phyloP scores from a whole-genome alignment of 208 protist species.

The Trypanosoma melophagium region DNA sequence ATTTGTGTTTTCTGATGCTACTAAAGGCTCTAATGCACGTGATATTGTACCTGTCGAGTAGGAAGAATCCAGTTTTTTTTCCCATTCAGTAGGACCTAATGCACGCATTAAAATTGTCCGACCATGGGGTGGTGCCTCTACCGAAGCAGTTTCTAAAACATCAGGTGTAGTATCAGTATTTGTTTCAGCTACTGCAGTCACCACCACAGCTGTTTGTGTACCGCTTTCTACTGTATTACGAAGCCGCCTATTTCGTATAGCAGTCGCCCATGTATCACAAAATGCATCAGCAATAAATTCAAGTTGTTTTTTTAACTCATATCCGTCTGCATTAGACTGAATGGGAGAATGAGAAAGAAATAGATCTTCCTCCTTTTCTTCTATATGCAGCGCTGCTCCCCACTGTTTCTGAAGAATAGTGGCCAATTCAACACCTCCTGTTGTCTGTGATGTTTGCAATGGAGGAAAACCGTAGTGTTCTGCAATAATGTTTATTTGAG shows the following conservation, averaged over 20 bases:
- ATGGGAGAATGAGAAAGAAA: conserved; percentile 11
- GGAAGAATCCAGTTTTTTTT: conserved; percentile 20
- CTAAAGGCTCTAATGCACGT: neutral
- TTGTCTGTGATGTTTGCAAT: conserved; percentile 2
- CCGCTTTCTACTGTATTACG: conserved; percentile 10
- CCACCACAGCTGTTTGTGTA: conserved; percentile 25
- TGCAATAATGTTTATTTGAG: conserved; percentile 25
- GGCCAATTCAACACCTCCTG: conserved; percentile 9
- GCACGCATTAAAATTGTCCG: conserved; percentile 24
- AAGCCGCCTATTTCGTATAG: conserved; percentile 4
- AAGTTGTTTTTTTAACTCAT: conserved; percentile 24
- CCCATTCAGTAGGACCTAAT: conserved; percentile 30
- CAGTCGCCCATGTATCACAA: conserved; percentile 23
- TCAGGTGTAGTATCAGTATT: conserved; percentile 21
- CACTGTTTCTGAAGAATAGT: conserved; percentile 19
- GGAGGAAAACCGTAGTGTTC: conserved; percentile 17
- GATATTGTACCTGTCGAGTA: neutral
- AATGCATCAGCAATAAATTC: conserved; percentile 26
- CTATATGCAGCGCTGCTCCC: conserved; percentile 19
- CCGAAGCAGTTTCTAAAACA: neutral
- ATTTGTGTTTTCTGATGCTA: neutral
- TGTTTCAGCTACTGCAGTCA: conserved; percentile 16
- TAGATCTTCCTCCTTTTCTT: conserved; percentile 12
- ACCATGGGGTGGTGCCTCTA: neutral
- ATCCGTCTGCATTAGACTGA: conserved; percentile 1